These are phyloP conservation scores for Pseudisothecium myosuroides DNA, from an alignment of 225 moss, liverwort and hornwort species.

Conservation along the genomic window DNA sequence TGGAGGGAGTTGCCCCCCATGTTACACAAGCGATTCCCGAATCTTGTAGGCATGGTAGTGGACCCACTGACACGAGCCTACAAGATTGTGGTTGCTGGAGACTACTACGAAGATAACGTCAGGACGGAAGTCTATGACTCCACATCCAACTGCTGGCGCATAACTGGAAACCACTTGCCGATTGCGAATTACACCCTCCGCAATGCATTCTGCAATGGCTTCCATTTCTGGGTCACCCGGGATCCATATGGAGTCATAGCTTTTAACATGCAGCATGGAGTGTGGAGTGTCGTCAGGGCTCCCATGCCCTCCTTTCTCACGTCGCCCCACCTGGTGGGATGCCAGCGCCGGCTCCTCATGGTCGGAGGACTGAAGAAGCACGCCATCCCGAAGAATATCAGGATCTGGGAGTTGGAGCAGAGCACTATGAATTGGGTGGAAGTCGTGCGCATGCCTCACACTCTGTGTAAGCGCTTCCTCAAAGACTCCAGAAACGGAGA, in stretches of 20 bases:
- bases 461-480: conserved; percentile 80
- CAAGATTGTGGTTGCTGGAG: conserved; percentile 97
- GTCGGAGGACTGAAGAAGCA: conserved; percentile 92
- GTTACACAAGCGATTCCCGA: conserved; percentile 97
- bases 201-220: conserved; percentile 96
- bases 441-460: conserved; percentile 95
- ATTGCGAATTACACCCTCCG: conserved; percentile 96
- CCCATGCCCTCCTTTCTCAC: conserved; percentile 96
- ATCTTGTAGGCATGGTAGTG: conserved; percentile 98
- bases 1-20: conserved; percentile 98
- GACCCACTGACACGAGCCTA: conserved; percentile 75
- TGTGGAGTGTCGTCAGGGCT: conserved; percentile 95
- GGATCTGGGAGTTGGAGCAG: conserved; percentile 98
- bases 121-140: conserved; percentile 98
- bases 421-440: conserved; percentile 95
- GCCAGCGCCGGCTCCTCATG: conserved; percentile 82
- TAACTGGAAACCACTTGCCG: conserved; percentile 88
- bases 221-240: conserved; percentile 93
- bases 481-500: conserved; percentile 93
- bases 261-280: conserved; percentile 94
- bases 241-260: conserved; percentile 95
- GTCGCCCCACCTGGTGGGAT: conserved; percentile 91
- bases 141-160: conserved; percentile 67
- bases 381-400: conserved; percentile 85
- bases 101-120: conserved; percentile 96